Conservation (phyloP, 2,329 filamentous ascomycete genomes). For the Pseudogymnoascus sp. region DNA sequence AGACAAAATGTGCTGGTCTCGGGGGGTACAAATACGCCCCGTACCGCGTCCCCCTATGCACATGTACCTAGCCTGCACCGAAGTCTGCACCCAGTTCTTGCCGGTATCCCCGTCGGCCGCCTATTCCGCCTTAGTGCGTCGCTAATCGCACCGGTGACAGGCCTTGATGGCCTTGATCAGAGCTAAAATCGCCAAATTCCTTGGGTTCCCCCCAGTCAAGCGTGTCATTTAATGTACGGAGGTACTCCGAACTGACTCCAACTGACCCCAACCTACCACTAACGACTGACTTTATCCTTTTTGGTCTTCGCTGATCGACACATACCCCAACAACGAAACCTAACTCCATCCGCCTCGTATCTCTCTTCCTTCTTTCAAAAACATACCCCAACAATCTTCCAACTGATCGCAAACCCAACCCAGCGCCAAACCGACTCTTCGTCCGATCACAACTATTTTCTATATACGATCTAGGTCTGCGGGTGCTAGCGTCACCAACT, state of each 20-base stretch:
- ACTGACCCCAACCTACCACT: neutral
- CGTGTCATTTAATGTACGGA: neutral
- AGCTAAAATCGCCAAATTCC: slow-evolving; percentile 6
- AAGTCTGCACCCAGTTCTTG: neutral
- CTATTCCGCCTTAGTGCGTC: neutral
- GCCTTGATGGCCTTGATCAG: neutral
- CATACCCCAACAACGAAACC: slow-evolving; percentile 1
- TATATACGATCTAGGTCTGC: neutral
- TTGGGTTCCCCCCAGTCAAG: neutral
- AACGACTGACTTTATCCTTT: slow-evolving; percentile 7
- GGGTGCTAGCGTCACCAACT: neutral
- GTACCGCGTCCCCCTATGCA: neutral
- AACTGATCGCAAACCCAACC: neutral
- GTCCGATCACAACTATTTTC: neutral
- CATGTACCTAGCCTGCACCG: neutral
- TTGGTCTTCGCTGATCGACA: neutral
- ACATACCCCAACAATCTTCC: neutral
- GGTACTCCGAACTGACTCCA: slow-evolving; percentile 1
- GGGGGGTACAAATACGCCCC: neutral
- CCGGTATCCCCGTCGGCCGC: neutral
- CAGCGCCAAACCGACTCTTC: neutral
- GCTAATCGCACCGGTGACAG: neutral
- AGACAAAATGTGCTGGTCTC: neutral
- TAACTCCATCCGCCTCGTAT: neutral
- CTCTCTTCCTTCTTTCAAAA: slow-evolving; percentile 1